phyloP scores from a whole-genome alignment of 225 moss, liverwort and hornwort species.

The Climacium dendroides region DNA sequence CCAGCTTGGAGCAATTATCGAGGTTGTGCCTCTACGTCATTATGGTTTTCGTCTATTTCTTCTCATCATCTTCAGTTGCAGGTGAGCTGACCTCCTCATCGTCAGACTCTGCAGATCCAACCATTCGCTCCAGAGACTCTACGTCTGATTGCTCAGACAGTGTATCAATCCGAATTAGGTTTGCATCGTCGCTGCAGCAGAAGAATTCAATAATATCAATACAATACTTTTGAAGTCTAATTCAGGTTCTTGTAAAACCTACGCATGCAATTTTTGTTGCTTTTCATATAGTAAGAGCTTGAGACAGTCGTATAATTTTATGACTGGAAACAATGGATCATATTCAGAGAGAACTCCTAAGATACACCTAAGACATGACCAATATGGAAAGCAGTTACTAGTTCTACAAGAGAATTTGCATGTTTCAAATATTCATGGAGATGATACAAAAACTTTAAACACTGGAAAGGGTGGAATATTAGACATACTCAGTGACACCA shows the following conservation, averaged over 20 bases:
- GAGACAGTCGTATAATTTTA: neutral
- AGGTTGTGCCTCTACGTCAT: neutral
- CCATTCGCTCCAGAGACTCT: conserved; percentile 84
- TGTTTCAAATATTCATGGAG: neutral
- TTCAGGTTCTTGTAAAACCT: neutral
- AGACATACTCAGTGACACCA: conserved; percentile 83
- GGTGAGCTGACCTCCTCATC: conserved; percentile 33
- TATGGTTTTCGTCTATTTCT: neutral
- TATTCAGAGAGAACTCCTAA: neutral
- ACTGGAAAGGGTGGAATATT: neutral
- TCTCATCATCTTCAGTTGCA: neutral
- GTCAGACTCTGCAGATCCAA: conserved; percentile 48
- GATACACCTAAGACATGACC: neutral
- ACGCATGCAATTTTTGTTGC: neutral
- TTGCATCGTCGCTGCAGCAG: conserved; percentile 76
- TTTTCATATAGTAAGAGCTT: neutral
- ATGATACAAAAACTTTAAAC: neutral
- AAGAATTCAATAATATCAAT: neutral
- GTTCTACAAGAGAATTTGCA: neutral
- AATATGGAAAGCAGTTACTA: neutral
- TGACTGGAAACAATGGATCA: neutral
- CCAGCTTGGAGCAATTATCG: neutral
- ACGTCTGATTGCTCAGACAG: conserved; percentile 81
- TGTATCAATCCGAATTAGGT: conserved; percentile 77
- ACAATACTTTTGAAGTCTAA: neutral